Percentiles rank a stretch among this genome's conserved stretches.
phyloP scores from a whole-genome alignment of 306 rosid genomes.

The Prinsepia uniflora region DNA sequence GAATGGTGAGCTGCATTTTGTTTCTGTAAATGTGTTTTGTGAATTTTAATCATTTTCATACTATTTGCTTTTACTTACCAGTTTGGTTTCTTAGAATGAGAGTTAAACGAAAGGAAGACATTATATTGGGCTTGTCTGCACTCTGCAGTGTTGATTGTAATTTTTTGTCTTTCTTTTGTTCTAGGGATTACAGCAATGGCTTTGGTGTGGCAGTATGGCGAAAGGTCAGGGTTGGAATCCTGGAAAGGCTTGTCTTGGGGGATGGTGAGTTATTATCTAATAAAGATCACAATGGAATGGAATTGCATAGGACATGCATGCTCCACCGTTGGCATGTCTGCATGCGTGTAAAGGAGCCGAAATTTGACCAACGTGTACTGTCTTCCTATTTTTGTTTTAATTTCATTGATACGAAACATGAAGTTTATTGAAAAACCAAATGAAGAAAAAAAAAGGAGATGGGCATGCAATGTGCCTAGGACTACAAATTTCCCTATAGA shows the following conservation, averaged over 20 bases:
- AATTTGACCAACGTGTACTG: background rate
- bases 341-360: background rate
- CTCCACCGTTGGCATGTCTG: background rate
- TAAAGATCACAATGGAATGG: background rate
- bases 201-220: constrained; percentile 93
- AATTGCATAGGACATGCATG: background rate
- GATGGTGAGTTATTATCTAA: constrained; percentile 51
- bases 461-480: background rate
- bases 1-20: constrained; percentile 50
- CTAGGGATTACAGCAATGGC: constrained; percentile 85
- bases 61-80: background rate
- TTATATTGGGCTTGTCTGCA: background rate
- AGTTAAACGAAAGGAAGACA: background rate
- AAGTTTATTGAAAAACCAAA: background rate
- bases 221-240: constrained; percentile 62
- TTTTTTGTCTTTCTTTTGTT: constrained; percentile 3
- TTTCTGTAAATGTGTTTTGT: background rate
- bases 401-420: background rate
- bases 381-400: background rate
- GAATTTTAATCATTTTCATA: background rate
- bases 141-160: background rate
- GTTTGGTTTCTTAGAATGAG: background rate
- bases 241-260: constrained; percentile 99
- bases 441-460: background rate
- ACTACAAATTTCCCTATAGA: background rate